Evolutionary conservation across 169 alveolate species (phyloP).

Genomic region (Eimeria praecox): DNA sequence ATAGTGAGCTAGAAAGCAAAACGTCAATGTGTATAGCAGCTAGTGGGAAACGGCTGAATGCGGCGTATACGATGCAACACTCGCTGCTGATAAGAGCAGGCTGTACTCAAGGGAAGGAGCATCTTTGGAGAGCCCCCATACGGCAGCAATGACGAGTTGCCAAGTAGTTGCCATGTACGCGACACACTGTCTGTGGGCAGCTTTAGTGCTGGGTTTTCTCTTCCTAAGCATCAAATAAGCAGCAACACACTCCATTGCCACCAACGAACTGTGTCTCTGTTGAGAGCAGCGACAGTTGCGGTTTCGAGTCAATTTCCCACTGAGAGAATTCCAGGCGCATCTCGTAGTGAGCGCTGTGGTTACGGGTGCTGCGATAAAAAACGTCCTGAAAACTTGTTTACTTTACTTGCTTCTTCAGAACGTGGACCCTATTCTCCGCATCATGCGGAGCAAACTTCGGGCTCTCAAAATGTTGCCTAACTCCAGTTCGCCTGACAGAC

Average conservation of each 20-base stretch:
- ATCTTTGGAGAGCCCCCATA: background rate
- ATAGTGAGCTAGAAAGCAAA: background rate
- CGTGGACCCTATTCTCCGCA: too few relatives aligned
- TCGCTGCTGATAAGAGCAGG: background rate
- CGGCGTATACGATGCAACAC: background rate
- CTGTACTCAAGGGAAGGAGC: background rate
- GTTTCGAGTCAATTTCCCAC: background rate
- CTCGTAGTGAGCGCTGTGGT: background rate
- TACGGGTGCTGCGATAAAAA: background rate
- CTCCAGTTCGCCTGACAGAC: background rate
- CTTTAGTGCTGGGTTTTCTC: background rate
- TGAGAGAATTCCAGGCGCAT: background rate
- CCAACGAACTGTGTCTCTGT: background rate
- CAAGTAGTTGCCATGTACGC: background rate
- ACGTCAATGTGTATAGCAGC: background rate
- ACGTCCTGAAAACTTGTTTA: too few relatives aligned
- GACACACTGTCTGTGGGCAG: background rate
- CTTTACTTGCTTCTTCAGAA: too few relatives aligned
- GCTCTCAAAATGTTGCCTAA: background rate
- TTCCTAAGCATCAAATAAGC: background rate
- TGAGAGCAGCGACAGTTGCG: too few relatives aligned
- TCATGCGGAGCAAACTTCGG: background rate
- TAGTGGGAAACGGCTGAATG: background rate
- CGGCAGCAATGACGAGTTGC: background rate
- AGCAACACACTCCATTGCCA: background rate